Evolutionary conservation across 148 eudicot species (phyloP).

Genomic region (Spergularia marina): DNA sequence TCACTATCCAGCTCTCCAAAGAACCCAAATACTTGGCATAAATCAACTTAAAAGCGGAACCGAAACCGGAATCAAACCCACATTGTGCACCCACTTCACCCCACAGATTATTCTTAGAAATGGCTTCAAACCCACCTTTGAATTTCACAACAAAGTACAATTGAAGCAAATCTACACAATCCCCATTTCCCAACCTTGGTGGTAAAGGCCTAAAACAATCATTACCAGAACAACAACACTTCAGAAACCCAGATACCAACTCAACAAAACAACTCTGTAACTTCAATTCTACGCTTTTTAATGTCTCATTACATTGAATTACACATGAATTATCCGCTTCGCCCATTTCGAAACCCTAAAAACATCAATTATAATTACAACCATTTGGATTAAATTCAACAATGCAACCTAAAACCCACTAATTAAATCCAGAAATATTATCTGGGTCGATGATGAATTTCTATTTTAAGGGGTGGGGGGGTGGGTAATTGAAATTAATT

Average conservation of each 20-base stretch:
- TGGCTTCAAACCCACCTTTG: slow-evolving; percentile 54
- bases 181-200: slow-evolving; percentile 61
- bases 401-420: slow-evolving; percentile 13
- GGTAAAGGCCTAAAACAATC: slow-evolving; percentile 47
- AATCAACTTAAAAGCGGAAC: slow-evolving; percentile 51
- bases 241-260: slow-evolving; percentile 29
- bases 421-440: neutral
- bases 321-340: slow-evolving; percentile 32
- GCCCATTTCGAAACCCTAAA: slow-evolving; percentile 46
- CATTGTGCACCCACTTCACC: slow-evolving; percentile 48
- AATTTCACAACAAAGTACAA: slow-evolving; percentile 51
- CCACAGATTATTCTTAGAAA: slow-evolving; percentile 48
- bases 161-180: slow-evolving; percentile 53
- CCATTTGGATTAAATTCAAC: slow-evolving; percentile 1
- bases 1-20: slow-evolving; percentile 35
- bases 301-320: slow-evolving; percentile 9
- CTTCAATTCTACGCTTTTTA: slow-evolving; percentile 23
- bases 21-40: slow-evolving; percentile 53
- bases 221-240: slow-evolving; percentile 26
- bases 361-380: slow-evolving; percentile 9
- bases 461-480: neutral
- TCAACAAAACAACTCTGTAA: slow-evolving; percentile 33
- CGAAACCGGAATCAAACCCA: slow-evolving; percentile 44
- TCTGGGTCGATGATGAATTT: slow-evolving; percentile 13
- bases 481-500: neutral